phyloP scores from a whole-genome alignment of 23 red algal genomes.

The Agarophyton chilense region DNA sequence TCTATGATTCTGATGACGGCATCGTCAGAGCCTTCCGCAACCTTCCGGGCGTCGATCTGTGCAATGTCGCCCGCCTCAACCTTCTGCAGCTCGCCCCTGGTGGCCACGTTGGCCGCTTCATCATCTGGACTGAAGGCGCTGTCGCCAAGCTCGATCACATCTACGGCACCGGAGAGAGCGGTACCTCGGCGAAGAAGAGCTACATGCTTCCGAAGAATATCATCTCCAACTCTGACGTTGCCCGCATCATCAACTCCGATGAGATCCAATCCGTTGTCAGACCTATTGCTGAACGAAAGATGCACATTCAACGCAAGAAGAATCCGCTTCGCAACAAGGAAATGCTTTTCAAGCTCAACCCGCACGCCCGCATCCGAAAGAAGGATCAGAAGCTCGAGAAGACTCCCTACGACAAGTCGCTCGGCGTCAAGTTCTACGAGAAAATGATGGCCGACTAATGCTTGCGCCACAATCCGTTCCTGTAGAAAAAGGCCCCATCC shows the following conservation, averaged over 20 bases:
- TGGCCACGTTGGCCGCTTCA: constrained; percentile 95
- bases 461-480: neutral
- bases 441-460: constrained; percentile 64
- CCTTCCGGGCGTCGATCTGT: constrained; percentile 89
- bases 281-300: constrained; percentile 53
- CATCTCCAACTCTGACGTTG: constrained; percentile 90
- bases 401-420: constrained; percentile 38
- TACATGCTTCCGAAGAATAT: constrained; percentile 78
- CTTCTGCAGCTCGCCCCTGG: constrained; percentile 95
- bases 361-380: constrained; percentile 68
- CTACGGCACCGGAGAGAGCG: constrained; percentile 78
- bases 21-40: constrained; percentile 95
- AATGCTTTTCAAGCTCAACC: constrained; percentile 95
- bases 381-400: constrained; percentile 27
- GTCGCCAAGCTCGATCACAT: constrained; percentile 85
- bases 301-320: constrained; percentile 78
- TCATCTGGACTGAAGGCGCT: constrained; percentile 93
- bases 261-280: constrained; percentile 94
- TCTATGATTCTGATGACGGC: constrained; percentile 92
- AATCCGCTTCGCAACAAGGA: constrained; percentile 94
- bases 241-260: constrained; percentile 97
- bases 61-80: constrained; percentile 82
- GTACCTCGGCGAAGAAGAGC: constrained; percentile 71
- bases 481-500: neutral
- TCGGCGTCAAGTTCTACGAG: constrained; percentile 53